Evolutionary conservation across 192 early-diverging fungal genomes (phyloP).

Genomic region (Coemansia umbellata): DNA sequence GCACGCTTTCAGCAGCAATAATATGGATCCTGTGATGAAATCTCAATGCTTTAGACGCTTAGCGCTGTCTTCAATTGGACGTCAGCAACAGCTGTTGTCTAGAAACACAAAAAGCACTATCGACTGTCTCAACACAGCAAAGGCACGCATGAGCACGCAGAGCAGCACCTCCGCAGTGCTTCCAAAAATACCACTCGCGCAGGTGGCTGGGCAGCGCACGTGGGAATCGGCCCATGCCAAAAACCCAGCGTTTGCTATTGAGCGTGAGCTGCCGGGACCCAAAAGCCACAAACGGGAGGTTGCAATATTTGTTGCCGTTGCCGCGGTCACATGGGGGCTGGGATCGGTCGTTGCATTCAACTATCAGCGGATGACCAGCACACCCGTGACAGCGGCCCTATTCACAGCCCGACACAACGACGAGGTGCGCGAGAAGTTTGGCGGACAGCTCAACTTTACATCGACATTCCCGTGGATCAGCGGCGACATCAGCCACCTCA

Average conservation of each 20-base stretch:
- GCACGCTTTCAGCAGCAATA: no score
- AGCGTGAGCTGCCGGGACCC: constrained; percentile 43
- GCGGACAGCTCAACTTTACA: constrained; percentile 44
- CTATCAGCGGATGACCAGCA: constrained; percentile 53
- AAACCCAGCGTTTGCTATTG: constrained; percentile 47
- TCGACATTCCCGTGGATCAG: constrained; percentile 52
- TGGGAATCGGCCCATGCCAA: constrained; percentile 44
- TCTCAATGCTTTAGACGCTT: no score
- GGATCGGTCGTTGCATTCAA: constrained; percentile 50
- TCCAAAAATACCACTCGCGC: background rate
- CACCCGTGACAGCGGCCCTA: constrained; percentile 47
- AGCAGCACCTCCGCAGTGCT: constrained; percentile 1
- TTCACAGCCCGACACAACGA: constrained; percentile 49
- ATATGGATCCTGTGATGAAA: no score
- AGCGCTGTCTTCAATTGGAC: no score
- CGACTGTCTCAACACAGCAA: no score
- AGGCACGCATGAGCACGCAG: constrained; percentile 7
- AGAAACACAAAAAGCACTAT: no score
- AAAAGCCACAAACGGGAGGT: constrained; percentile 48
- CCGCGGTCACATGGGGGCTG: constrained; percentile 42
- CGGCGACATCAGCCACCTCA: constrained; percentile 49
- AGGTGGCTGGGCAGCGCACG: constrained; percentile 4
- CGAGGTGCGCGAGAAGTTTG: constrained; percentile 26
- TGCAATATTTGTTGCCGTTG: constrained; percentile 33
- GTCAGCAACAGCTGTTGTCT: no score